Conservation (phyloP, 2,329 filamentous ascomycete genomes). For the Penicillium verrucosum region DNA sequence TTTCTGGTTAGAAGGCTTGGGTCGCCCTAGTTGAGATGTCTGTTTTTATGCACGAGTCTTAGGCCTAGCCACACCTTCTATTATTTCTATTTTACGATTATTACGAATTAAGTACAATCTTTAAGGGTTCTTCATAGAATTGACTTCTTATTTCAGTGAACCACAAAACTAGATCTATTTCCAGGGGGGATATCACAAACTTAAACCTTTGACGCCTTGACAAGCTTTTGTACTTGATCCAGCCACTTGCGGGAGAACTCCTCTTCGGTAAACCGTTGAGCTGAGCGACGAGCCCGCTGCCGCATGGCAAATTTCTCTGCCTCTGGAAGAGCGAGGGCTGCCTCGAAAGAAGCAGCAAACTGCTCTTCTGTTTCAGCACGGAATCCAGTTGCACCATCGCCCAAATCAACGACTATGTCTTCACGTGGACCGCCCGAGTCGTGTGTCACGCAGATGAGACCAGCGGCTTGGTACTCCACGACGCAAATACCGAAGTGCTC, state of each 20-base stretch:
- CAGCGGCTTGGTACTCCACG: constrained; percentile 95
- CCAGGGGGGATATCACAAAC: constrained; percentile 4
- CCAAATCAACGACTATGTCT: constrained; percentile 82
- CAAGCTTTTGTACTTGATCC: constrained; percentile 67
- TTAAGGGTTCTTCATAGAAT: neutral
- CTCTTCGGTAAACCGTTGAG: constrained; percentile 80
- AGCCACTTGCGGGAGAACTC: constrained; percentile 81
- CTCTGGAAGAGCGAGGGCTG: constrained; percentile 63
- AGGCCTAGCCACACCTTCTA: constrained; percentile 14
- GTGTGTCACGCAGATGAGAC: constrained; percentile 88
- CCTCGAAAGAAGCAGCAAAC: constrained; percentile 76
- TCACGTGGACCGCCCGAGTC: constrained; percentile 87
- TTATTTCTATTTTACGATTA: constrained; percentile 18
- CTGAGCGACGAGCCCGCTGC: constrained; percentile 69
- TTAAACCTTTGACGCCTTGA: constrained; percentile 41
- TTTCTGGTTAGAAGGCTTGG: neutral
- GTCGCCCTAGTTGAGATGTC: constrained; percentile 2
- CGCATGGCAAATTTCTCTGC: constrained; percentile 71
- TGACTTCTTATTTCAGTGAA: neutral
- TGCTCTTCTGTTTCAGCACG: constrained; percentile 74
- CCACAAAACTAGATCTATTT: constrained; percentile 3
- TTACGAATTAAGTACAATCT: constrained; percentile 14
- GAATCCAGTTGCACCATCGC: constrained; percentile 79
- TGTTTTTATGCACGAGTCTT: constrained; percentile 11
- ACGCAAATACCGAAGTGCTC: constrained; percentile 99